phyloP scores from a whole-genome alignment of 192 early-diverging fungal genomes.

The Coemansia sp. region DNA sequence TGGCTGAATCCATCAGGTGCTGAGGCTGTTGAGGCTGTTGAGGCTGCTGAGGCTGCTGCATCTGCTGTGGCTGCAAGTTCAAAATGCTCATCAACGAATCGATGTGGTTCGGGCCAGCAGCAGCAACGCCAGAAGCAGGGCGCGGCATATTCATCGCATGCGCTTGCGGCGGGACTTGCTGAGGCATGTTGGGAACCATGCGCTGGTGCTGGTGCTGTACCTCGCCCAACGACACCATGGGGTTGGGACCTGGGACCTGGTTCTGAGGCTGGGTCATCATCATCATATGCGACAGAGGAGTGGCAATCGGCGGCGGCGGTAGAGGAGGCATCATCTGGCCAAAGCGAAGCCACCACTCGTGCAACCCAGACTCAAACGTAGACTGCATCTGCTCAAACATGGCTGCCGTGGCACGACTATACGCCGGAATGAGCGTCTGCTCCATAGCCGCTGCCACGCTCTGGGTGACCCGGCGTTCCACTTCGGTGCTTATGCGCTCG shows the following conservation, averaged over 20 bases:
- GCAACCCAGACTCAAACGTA: conserved; percentile 51
- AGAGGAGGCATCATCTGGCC: conserved; percentile 47
- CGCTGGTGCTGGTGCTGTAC: conserved; percentile 15
- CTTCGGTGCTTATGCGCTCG: conserved; percentile 27
- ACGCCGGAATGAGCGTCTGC: conserved; percentile 53
- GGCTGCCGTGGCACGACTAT: conserved; percentile 48
- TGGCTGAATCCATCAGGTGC: background rate
- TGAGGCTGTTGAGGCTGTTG: background rate
- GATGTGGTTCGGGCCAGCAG: conserved; percentile 22
- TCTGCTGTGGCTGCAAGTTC: conserved; percentile 17
- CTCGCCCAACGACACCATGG: background rate
- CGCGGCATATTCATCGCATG: conserved; percentile 13
- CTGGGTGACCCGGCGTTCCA: conserved; percentile 34
- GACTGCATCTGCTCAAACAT: conserved; percentile 59
- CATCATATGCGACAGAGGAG: conserved; percentile 40
- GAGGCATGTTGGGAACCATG: conserved; percentile 10
- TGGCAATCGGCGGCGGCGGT: conserved; percentile 42
- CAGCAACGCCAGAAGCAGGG: background rate
- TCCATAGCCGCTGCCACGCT: conserved; percentile 41
- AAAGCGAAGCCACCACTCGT: conserved; percentile 55
- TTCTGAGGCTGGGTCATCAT: conserved; percentile 36
- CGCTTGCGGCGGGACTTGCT: conserved; percentile 10
- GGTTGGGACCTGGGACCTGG: background rate
- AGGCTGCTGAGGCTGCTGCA: background rate
- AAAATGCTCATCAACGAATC: conserved; percentile 39